phyloP scores from a whole-genome alignment of 441 rosid genomes.

The Gossypium davidsonii region DNA sequence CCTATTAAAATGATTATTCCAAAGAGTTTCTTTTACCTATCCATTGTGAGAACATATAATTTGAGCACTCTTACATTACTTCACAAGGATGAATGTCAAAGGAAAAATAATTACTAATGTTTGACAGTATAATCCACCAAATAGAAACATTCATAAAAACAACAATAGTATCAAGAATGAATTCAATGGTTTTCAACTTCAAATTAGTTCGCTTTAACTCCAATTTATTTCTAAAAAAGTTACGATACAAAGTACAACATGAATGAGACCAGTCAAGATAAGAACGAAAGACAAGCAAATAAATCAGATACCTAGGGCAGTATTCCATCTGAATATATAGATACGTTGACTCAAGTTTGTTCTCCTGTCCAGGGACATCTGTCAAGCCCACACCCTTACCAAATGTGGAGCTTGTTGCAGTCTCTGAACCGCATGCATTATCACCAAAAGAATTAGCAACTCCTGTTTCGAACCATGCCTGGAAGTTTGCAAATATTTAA shows the following conservation, averaged over 20 bases:
- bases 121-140: neutral
- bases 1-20: neutral
- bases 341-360: conserved; percentile 71
- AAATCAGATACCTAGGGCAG: conserved; percentile 72
- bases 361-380: conserved; percentile 57
- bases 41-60: neutral
- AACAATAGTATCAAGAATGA: neutral
- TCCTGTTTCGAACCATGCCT: conserved; percentile 99
- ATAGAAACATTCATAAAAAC: neutral
- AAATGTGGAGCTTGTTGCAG: conserved; percentile 64
- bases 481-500: conserved; percentile 36
- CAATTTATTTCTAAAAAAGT: neutral
- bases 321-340: conserved; percentile 96
- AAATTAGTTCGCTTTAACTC: neutral
- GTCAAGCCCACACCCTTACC: conserved; percentile 51
- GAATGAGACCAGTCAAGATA: neutral
- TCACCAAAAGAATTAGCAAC: conserved; percentile 60
- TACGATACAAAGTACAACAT: neutral
- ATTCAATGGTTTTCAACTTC: neutral
- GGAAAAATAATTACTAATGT: neutral
- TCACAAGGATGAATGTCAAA: conserved; percentile 4
- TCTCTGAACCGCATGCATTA: conserved; percentile 63
- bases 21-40: conserved; percentile 3
- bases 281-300: neutral
- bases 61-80: neutral